Evolutionary conservation across 1,284 basidiomycete genomes (phyloP).

Genomic region (Porogramme epimiltina): DNA sequence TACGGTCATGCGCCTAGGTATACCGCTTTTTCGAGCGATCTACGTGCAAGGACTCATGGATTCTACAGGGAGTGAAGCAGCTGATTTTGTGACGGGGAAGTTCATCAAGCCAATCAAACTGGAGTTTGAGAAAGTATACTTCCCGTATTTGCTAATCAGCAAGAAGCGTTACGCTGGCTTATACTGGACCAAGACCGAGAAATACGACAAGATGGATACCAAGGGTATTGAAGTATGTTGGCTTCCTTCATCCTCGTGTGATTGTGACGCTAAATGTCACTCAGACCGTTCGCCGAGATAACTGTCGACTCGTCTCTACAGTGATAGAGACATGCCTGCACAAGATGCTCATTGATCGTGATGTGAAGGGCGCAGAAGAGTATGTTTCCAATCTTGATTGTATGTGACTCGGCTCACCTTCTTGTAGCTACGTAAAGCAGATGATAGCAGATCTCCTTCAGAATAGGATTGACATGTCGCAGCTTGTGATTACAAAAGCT

Average conservation of each 20-base stretch:
- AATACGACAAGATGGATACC: conserved; percentile 98
- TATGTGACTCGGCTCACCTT: background rate
- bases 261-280: background rate
- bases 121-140: conserved; percentile 98
- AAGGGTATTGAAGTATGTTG: conserved; percentile 89
- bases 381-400: conserved; percentile 38
- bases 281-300: conserved; percentile 94
- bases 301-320: conserved; percentile 92
- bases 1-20: conserved; percentile 88
- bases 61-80: conserved; percentile 84
- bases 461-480: conserved; percentile 97
- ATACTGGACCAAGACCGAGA: conserved; percentile 93
- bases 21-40: conserved; percentile 4
- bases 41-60: background rate
- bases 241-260: no score
- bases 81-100: conserved; percentile 88
- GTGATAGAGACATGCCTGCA: conserved; percentile 96
- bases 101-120: conserved; percentile 96
- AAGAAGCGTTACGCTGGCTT: conserved; percentile 97
- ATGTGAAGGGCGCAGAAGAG: conserved; percentile 92
- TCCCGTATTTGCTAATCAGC: conserved; percentile 93
- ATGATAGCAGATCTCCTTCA: conserved; percentile 91
- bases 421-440: conserved; percentile 83
- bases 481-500: conserved; percentile 96
- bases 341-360: conserved; percentile 94